These are phyloP conservation scores for Alternaria conjuncta DNA, from an alignment of 2,329 filamentous ascomycete species.

Conservation along the genomic window DNA sequence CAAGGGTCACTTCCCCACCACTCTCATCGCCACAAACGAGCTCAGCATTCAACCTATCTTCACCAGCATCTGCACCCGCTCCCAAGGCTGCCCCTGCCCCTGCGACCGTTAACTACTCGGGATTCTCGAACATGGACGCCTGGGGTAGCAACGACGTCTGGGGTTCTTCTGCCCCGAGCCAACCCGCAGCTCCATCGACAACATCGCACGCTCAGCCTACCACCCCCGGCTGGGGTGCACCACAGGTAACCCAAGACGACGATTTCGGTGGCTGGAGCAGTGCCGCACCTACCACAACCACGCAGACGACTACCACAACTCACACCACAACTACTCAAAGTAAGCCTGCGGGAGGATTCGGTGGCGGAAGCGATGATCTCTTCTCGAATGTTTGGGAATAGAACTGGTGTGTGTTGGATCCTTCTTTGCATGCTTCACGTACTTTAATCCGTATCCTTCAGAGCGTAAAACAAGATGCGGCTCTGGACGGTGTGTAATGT, in stretches of 20 bases:
- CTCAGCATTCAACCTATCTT: constrained; percentile 73
- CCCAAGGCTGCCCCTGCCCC: constrained; percentile 39
- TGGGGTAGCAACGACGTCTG: constrained; percentile 88
- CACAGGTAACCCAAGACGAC: constrained; percentile 78
- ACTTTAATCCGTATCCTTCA: neutral
- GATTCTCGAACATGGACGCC: constrained; percentile 68
- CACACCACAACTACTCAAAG: constrained; percentile 30
- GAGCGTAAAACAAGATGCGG: neutral
- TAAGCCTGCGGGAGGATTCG: constrained; percentile 62
- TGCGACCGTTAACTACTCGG: constrained; percentile 48
- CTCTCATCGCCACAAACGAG: constrained; percentile 52
- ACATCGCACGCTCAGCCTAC: constrained; percentile 51
- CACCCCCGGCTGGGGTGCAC: constrained; percentile 63
- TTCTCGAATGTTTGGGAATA: constrained; percentile 97
- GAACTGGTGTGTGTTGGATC: neutral
- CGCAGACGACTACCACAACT: constrained; percentile 44
- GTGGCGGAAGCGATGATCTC: constrained; percentile 73
- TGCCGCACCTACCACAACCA: constrained; percentile 66
- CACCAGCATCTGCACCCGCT: constrained; percentile 44
- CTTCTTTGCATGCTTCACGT: neutral
- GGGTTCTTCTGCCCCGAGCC: constrained; percentile 68
- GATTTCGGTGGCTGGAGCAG: constrained; percentile 97
- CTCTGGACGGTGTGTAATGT: neutral
- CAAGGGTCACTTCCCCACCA: constrained; percentile 32
- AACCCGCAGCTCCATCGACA: constrained; percentile 46